These are phyloP conservation scores for Neostapfia colusana DNA, from an alignment of 176 grass and related monocot genomes.

Conservation along the genomic window DNA sequence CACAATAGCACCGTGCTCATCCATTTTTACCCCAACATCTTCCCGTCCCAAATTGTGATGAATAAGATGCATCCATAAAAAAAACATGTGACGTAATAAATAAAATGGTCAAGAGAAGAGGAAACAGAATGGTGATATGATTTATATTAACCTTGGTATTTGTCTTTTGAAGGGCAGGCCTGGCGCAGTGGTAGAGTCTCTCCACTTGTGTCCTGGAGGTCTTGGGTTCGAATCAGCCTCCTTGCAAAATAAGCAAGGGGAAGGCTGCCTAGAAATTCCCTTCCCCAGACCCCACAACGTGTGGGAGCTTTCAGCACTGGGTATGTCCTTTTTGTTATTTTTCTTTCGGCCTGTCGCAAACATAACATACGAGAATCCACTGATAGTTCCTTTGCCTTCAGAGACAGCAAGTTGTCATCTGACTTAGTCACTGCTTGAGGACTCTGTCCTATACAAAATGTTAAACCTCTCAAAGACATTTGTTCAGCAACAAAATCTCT, in stretches of 20 bases:
- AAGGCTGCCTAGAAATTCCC: too few species aligned
- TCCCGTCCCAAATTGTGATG: constrained; percentile 63
- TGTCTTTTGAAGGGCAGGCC: too few species aligned
- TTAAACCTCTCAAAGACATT: constrained; percentile 62
- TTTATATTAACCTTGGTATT: constrained; percentile 58
- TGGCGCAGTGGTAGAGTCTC: too few species aligned
- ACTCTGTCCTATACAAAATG: constrained; percentile 66
- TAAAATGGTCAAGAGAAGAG: constrained; percentile 4
- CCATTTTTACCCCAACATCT: constrained; percentile 64
- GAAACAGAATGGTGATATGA: neutral
- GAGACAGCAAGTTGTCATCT: constrained; percentile 52
- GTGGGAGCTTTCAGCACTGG: too few species aligned
- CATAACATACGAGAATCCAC: constrained; percentile 85
- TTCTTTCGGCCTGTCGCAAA: constrained; percentile 75
- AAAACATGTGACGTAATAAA: neutral
- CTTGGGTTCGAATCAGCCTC: too few species aligned
- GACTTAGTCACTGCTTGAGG: constrained; percentile 65
- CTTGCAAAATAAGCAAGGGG: too few species aligned
- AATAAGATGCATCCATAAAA: neutral
- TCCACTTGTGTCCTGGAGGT: too few species aligned
- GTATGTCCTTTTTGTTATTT: constrained; percentile 74
- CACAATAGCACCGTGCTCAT: constrained; percentile 64
- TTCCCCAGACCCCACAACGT: too few species aligned
- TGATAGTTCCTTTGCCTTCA: constrained; percentile 70
- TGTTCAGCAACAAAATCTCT: constrained; percentile 77